Evolutionary conservation across 768 basidiomycete genomes (phyloP), one percentile per base, ranked within the genome.

Genomic region (Russula sp.): DNA sequence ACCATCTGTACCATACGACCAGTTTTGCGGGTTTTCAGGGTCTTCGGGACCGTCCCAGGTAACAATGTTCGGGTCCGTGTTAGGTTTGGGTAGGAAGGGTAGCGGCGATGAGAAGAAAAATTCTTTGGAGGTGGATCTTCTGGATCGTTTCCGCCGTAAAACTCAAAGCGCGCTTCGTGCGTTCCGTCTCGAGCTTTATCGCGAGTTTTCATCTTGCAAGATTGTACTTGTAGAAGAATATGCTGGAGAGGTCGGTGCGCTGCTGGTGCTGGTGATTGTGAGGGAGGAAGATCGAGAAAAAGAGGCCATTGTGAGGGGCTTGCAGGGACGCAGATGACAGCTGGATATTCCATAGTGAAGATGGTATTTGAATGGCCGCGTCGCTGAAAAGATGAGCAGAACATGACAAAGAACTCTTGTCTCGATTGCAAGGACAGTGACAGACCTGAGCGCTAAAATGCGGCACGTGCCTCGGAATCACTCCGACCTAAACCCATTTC

Each of bases 21-120:
- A 69, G 57, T 71, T 71, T 44, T 71, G 61, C 2, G 69, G 70
- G 48, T 71, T 71, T 0, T 36, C 28, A 16, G 55, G 67, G 26
- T 69, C 69, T 2, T 69, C 34, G 5, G 56, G 59, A 9, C 62
- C 68, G 11, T 67, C 63, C 68, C 66, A 69, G 1, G 48, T 42
- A 4, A 69, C 63, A 1, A 58, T 18, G 38, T 68, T 66, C 22
- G 67, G 64, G 34, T 66, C 67, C 0, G 34, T 30, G 46, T 42
- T 64, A 22, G 63, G 44, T 49, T 49, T 49, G 32, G 46, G 58
- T 5, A 60, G 53, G 28, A 64, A 64, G 22, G 52, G 36, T 14
- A 59, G 32, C n/a, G 3, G 46, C 3, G 36, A n/a, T 2, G 42
- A 0, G 8, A n/a, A 18, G 5, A 28, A 5, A 20, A 40, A 4